A percentile compares a stretch with the other conserved stretches of the same genome.
phyloP scores from a whole-genome alignment of 2,329 filamentous ascomycete genomes.

The Colletotrichum abscissum region DNA sequence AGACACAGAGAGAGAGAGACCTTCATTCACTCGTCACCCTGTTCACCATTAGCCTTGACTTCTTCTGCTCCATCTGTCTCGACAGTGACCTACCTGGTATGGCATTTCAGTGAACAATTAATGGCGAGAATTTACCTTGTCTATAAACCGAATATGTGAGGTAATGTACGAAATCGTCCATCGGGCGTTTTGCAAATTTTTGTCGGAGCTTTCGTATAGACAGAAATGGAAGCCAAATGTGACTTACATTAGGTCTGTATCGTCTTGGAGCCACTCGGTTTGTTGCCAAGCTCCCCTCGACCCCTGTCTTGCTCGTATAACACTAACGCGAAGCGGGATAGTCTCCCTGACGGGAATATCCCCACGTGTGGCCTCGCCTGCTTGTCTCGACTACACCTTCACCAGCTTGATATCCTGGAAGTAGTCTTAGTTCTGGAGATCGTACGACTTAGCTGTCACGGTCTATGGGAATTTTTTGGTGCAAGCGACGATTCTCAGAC shows the following conservation, averaged over 20 bases:
- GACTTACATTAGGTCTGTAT: neutral
- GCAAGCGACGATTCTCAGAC: neutral
- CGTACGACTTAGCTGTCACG: too few species aligned
- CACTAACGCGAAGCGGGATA: neutral
- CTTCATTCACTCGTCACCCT: too few species aligned
- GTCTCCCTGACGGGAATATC: neutral
- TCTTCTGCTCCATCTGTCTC: too few species aligned
- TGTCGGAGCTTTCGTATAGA: neutral
- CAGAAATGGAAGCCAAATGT: neutral
- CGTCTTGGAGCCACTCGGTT: neutral
- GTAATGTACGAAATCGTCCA: neutral
- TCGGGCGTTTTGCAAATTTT: neutral
- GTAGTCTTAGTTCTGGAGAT: too few species aligned
- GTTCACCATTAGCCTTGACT: too few species aligned
- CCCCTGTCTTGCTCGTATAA: neutral
- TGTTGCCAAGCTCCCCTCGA: neutral
- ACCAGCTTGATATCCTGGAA: neutral
- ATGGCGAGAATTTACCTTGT: neutral
- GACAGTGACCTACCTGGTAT: neutral
- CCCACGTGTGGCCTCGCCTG: neutral
- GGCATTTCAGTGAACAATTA: neutral
- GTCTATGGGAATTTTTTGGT: too few species aligned
- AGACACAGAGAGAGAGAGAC: too few species aligned
- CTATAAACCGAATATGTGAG: neutral
- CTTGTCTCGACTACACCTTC: neutral